Conservation (phyloP, 2,329 filamentous ascomycete genomes). For the Juglanconis juglandina region DNA sequence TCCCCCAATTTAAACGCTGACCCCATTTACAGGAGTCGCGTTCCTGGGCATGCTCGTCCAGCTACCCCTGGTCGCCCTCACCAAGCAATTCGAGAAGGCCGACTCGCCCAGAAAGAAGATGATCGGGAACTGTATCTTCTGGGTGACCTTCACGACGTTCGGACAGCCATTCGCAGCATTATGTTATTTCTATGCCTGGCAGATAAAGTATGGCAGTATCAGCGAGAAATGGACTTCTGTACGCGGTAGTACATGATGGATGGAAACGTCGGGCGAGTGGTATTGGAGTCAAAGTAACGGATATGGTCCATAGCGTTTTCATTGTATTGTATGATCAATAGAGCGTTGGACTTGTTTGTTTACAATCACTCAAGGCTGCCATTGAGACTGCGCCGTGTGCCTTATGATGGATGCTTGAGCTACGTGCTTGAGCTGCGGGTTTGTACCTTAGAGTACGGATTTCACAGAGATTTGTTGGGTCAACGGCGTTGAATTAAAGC, state of each 20-base stretch:
- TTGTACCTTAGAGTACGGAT: too few relatives aligned
- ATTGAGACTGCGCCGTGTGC: neutral
- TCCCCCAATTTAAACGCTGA: conserved; percentile 8
- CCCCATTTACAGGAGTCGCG: conserved; percentile 63
- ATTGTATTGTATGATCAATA: neutral
- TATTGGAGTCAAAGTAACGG: too few relatives aligned
- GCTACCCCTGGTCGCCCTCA: conserved; percentile 80
- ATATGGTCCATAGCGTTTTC: neutral
- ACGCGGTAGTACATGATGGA: neutral
- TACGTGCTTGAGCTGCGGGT: too few relatives aligned
- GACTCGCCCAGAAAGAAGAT: conserved; percentile 71
- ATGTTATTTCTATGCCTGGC: conserved; percentile 97
- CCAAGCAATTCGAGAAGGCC: conserved; percentile 75
- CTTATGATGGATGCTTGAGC: too few relatives aligned
- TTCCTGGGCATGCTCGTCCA: conserved; percentile 94
- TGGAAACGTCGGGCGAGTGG: neutral
- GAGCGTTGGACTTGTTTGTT: neutral
- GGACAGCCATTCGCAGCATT: conserved; percentile 90
- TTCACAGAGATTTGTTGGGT: too few relatives aligned
- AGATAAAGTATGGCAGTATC: conserved; percentile 91
- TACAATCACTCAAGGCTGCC: neutral
- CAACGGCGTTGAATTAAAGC: too few relatives aligned
- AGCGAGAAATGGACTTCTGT: conserved; percentile 38
- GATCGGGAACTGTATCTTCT: conserved; percentile 90
- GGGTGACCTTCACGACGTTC: conserved; percentile 92